phyloP scores from a whole-genome alignment of 768 basidiomycete species.

The Calvatia gigantea region DNA sequence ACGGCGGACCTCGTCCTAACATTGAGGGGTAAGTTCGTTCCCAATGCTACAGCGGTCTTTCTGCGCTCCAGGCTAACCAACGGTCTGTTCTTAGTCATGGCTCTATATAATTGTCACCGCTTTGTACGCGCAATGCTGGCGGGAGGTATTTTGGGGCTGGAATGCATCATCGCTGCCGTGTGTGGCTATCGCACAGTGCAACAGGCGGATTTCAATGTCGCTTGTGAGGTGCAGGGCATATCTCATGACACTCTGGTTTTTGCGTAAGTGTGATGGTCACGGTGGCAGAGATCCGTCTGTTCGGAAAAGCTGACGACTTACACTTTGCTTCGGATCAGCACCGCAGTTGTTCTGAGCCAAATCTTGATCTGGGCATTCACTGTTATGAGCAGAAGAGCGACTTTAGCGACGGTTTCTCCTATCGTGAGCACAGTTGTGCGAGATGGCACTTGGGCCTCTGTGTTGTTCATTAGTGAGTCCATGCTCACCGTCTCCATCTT shows the following conservation, averaged over 20 bases:
- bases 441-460: constrained; percentile 10
- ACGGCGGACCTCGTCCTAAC: constrained; percentile 16
- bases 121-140: background rate
- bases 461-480: background rate
- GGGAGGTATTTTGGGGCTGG: background rate
- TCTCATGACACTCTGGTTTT: background rate
- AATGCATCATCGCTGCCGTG: background rate
- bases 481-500: background rate
- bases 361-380: background rate
- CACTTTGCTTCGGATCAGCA: background rate
- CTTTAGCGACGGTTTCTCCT: background rate
- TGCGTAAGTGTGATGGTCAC: background rate
- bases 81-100: background rate
- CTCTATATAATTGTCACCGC: background rate
- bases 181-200: background rate
- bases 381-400: background rate
- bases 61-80: background rate
- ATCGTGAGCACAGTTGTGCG: background rate
- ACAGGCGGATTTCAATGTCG: background rate
- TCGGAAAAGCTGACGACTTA: background rate
- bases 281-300: background rate
- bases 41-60: too few species aligned
- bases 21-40: constrained; percentile 15
- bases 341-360: background rate
- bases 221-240: background rate